Evolutionary conservation across 805 yeast species (phyloP).

Genomic region (Pichia pseudocactophila): DNA sequence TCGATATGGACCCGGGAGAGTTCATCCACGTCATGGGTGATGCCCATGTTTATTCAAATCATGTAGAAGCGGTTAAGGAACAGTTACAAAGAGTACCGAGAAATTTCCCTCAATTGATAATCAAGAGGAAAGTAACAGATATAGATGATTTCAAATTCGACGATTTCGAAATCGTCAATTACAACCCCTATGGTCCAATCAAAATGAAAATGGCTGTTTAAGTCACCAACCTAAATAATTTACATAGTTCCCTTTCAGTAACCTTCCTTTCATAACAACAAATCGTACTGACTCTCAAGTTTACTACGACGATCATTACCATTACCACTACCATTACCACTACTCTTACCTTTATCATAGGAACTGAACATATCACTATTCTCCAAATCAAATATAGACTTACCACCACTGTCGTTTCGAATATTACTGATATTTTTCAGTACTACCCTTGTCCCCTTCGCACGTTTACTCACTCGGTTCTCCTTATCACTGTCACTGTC

Average conservation of each 20-base stretch:
- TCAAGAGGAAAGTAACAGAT: conserved; percentile 54
- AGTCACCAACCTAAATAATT: conserved; percentile 4
- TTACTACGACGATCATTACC: no score
- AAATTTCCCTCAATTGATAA: conserved; percentile 67
- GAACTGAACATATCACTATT: conserved; percentile 5
- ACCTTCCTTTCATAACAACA: not conserved
- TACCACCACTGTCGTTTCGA: not conserved
- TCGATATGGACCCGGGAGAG: conserved; percentile 91
- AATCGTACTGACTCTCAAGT: conserved; percentile 1
- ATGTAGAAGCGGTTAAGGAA: conserved; percentile 79
- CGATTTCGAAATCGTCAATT: conserved; percentile 74
- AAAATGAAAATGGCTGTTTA: conserved; percentile 97
- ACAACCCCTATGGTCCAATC: conserved; percentile 74
- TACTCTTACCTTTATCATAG: not conserved
- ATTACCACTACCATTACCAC: no score
- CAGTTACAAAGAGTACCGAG: conserved; percentile 73
- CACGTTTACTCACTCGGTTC: conserved; percentile 5
- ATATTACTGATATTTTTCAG: conserved; percentile 8
- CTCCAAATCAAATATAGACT: conserved; percentile 8
- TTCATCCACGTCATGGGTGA: conserved; percentile 95
- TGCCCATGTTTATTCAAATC: conserved; percentile 91
- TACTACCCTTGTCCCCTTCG: not conserved
- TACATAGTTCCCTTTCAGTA: no score
- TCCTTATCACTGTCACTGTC: conserved; percentile 11
- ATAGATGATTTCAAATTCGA: conserved; percentile 87